Conservation (phyloP, 306 rosid genomes). For the Sicyos edulis region DNA sequence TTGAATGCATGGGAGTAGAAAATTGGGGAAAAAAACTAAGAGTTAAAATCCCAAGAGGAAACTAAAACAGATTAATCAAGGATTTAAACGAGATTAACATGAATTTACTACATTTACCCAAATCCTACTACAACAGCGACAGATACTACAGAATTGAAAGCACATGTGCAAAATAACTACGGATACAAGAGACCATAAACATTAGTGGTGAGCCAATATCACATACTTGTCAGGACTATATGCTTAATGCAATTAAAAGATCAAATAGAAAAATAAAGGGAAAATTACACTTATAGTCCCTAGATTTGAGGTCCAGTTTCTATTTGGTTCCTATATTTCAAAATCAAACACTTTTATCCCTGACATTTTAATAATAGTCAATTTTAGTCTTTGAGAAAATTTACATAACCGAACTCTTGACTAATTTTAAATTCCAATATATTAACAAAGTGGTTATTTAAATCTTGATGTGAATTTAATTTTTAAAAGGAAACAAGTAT, state of each 20-base stretch:
- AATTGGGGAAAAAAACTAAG: not conserved
- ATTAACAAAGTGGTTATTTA: too few species aligned
- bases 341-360: too few species aligned
- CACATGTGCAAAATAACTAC: not conserved
- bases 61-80: not conserved
- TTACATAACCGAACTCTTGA: too few species aligned
- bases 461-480: too few species aligned
- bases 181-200: not conserved
- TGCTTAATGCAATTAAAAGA: conserved; percentile 13
- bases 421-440: too few species aligned
- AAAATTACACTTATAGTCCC: too few species aligned
- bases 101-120: not conserved
- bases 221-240: not conserved
- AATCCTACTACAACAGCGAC: not conserved
- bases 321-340: too few species aligned
- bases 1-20: not conserved
- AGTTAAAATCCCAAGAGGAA: not conserved
- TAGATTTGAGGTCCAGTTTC: too few species aligned
- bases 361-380: too few species aligned
- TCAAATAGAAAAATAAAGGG: conserved; percentile 7
- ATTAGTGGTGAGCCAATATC: conserved; percentile 8
- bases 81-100: not conserved
- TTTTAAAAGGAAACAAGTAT: too few species aligned
- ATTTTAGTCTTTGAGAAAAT: too few species aligned
- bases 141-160: not conserved